Percentiles rank a stretch among this genome's conserved stretches.
These are phyloP conservation scores for Solanum hybrid DNA, from an alignment of 305 asterid genomes.

Conservation along the genomic window DNA sequence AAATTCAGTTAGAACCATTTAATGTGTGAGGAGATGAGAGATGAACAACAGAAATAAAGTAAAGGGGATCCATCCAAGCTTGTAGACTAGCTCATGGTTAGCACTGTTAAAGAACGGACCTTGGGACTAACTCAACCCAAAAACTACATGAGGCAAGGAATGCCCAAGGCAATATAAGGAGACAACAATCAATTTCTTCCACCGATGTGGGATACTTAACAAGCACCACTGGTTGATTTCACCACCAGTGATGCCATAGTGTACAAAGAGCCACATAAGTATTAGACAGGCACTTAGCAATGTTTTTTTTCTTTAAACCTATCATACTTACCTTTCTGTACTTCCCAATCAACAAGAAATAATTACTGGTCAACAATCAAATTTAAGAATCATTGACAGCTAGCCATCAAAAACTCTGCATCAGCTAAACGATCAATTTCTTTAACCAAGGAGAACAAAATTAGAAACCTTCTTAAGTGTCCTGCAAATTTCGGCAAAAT, in stretches of 20 bases:
- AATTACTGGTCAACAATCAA: neutral
- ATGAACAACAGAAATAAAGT: neutral
- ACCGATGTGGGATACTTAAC: neutral
- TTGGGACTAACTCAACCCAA: neutral
- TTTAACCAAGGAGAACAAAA: neutral
- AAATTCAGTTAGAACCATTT: neutral
- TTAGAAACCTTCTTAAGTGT: slow-evolving; percentile 70
- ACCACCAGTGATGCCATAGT: neutral
- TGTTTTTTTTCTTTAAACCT: neutral
- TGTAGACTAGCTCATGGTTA: neutral
- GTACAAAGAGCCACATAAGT: neutral
- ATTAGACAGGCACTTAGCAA: neutral
- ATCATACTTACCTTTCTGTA: neutral
- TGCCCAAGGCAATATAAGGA: neutral
- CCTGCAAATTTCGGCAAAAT: slow-evolving; percentile 90
- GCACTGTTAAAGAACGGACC: neutral
- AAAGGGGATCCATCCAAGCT: neutral
- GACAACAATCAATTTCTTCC: neutral
- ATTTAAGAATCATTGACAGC: neutral
- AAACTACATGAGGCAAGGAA: neutral
- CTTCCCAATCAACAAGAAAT: neutral
- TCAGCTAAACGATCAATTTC: neutral
- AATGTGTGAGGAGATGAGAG: neutral
- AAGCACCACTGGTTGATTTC: neutral
- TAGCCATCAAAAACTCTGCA: neutral